Conservation (phyloP, 768 basidiomycete species). For the Boletus reticuloceps region DNA sequence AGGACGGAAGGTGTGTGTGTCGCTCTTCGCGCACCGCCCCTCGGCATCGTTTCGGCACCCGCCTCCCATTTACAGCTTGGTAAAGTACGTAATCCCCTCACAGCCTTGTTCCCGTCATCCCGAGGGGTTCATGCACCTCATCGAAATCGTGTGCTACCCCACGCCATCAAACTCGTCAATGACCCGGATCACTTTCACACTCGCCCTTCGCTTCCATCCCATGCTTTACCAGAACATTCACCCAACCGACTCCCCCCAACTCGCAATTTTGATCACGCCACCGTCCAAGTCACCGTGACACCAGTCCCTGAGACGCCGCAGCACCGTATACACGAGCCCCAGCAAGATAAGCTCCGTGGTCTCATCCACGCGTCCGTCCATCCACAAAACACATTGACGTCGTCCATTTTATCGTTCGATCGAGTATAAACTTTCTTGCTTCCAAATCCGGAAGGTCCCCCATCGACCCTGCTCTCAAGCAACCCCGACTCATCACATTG, state of each 20-base stretch:
- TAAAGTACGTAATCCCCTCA: constrained; percentile 7
- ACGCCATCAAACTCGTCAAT: constrained; percentile 20
- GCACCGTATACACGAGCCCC: constrained; percentile 18
- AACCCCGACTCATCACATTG: background rate
- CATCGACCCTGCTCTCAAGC: too few relatives aligned
- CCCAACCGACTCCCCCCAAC: background rate
- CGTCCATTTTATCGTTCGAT: constrained; percentile 3
- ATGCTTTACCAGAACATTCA: background rate
- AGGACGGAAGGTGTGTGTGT: background rate
- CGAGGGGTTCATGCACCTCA: too few relatives aligned
- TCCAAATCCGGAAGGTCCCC: background rate
- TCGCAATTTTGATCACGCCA: constrained; percentile 3
- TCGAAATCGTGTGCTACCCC: constrained; percentile 12
- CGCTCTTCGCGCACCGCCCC: constrained; percentile 7
- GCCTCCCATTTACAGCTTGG: constrained; percentile 16
- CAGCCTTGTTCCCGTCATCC: constrained; percentile 3
- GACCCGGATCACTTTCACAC: background rate
- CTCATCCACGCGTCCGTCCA: constrained; percentile 12
- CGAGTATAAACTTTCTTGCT: background rate
- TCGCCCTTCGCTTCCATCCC: background rate
- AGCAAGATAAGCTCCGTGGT: constrained; percentile 9
- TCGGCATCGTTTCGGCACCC: constrained; percentile 10
- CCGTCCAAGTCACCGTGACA: constrained; percentile 6
- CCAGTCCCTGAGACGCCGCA: constrained; percentile 27
- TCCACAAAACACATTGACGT: constrained; percentile 19